Percentiles rank a stretch among this genome's conserved stretches.
phyloP scores from a whole-genome alignment of 345 rosid genomes.

The Bruguiera gymnorhiza region DNA sequence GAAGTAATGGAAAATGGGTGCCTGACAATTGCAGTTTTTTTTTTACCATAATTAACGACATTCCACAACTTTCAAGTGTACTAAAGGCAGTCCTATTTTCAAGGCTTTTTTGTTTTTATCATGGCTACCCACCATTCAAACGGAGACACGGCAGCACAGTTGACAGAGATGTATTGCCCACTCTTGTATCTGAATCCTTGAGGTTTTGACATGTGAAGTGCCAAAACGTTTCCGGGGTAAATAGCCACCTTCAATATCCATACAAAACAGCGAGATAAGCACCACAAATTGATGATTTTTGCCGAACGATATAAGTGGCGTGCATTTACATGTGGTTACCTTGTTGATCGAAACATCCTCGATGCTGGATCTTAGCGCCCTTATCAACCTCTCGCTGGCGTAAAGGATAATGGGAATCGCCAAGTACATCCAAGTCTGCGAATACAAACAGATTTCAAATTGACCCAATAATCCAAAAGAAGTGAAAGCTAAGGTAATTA shows the following conservation, averaged over 20 bases:
- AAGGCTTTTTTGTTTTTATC: background rate
- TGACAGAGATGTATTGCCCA: slow-evolving; percentile 80
- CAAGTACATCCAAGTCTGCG: slow-evolving; percentile 84
- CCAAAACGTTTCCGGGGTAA: slow-evolving; percentile 77
- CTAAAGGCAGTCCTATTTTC: no score
- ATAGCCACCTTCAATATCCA: slow-evolving; percentile 46
- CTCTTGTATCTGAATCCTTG: slow-evolving; percentile 77
- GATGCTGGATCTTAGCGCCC: slow-evolving; percentile 70
- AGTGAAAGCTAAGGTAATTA: background rate
- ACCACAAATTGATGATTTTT: background rate
- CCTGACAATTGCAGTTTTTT: slow-evolving; percentile 33
- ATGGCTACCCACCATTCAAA: slow-evolving; percentile 56
- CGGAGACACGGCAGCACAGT: slow-evolving; percentile 79
- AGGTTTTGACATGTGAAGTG: slow-evolving; percentile 72
- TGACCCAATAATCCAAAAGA: background rate
- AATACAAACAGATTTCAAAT: background rate
- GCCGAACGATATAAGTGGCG: no score
- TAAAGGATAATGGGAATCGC: slow-evolving; percentile 57
- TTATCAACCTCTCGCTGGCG: slow-evolving; percentile 51
- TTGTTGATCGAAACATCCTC: slow-evolving; percentile 57
- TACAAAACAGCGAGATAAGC: background rate
- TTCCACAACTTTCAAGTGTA: no score
- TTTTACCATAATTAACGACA: no score
- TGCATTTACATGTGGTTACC: slow-evolving; percentile 21
- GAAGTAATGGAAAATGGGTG: slow-evolving; percentile 90